Evolutionary conservation across 345 rosid genomes (phyloP).

Genomic region (Acer yangbiense): DNA sequence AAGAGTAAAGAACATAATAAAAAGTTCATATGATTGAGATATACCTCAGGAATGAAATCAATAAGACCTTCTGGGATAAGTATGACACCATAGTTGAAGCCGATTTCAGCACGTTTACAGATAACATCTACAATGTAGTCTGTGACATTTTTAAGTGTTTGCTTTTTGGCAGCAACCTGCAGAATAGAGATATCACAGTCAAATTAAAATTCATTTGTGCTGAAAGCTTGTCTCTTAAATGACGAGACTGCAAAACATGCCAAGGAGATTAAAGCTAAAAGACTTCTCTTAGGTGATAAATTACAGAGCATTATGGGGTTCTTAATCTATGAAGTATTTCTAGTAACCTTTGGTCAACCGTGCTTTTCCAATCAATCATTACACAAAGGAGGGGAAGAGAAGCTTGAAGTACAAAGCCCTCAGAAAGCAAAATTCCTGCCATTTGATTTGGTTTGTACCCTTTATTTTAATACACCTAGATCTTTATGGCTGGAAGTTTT

Average conservation of each 20-base stretch:
- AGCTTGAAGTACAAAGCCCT: too few relatives aligned
- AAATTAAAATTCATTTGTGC: not conserved
- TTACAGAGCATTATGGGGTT: not conserved
- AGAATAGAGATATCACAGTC: slow-evolving; percentile 9
- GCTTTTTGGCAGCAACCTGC: slow-evolving; percentile 84
- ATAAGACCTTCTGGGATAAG: slow-evolving; percentile 98
- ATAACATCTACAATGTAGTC: slow-evolving; percentile 83
- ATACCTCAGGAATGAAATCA: slow-evolving; percentile 98
- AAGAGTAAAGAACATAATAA: not conserved
- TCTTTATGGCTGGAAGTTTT: too few relatives aligned
- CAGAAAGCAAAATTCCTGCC: too few relatives aligned
- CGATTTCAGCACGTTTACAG: slow-evolving; percentile 67
- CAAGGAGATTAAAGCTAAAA: not conserved
- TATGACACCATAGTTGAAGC: slow-evolving; percentile 89
- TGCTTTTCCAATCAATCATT: too few relatives aligned
- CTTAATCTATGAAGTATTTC: not conserved
- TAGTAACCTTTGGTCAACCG: too few relatives aligned
- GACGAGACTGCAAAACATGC: not conserved
- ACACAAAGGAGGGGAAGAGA: too few relatives aligned
- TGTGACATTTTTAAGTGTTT: slow-evolving; percentile 80
- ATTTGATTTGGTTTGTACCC: too few relatives aligned
- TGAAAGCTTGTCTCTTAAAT: not conserved
- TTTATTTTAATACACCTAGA: too few relatives aligned
- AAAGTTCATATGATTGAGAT: not conserved
- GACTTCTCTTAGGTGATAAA: not conserved